Evolutionary conservation across 169 alveolate species (phyloP), one percentile per base, ranked within the genome.

Genomic region (Cryptosporidium sp.): DNA sequence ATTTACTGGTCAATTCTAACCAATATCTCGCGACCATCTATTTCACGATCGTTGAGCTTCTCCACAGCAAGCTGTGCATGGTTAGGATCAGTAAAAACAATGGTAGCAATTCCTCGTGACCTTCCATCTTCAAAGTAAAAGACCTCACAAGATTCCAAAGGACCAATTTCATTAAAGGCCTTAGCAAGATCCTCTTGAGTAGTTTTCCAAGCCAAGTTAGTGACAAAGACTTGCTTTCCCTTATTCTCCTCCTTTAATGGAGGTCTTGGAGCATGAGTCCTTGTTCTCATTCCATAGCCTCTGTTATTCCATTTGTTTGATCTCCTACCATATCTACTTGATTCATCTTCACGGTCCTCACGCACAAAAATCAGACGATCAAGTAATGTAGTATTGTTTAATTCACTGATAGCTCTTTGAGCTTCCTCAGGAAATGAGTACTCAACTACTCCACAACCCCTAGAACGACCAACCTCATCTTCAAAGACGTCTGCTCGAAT

Each of bases 401-500:
- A 59, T 73, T 93, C 95, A 62, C 43, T 75, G 35, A 94, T 94
- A 12, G 97, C 97, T 85, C 94, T 94, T 61, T 86, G 87, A 26
- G 97, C 97, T 41, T 92, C 93, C 70, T 93, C 96, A 12, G 91
- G 95, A 31, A 91, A 89, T 6, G 96, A 93, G 75, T 92, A 94
- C 69, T 94, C 97, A 14, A 94, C 97, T 9, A 94, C 89, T 10
- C 97, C 97, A 86, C 97, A 94, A 18, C 97, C 97, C 94, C 94
- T 93, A 71, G 97, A 95, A 35, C 95, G 91, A 48, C 98, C 98
- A 48, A 93, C 96, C 55, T 74, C 92, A 84, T 96, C 98, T 85
- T 95, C 97, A 71, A 96, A 93, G 43, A 96, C 96, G 41, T 96
- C 98, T 33, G 97, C 97, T 51, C 97, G 86, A 33, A 95, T 85